Base-by-base conservation (phyloP, 2,329 filamentous ascomycete species). In the Parasarocladium wereldwijsianum region DNA sequence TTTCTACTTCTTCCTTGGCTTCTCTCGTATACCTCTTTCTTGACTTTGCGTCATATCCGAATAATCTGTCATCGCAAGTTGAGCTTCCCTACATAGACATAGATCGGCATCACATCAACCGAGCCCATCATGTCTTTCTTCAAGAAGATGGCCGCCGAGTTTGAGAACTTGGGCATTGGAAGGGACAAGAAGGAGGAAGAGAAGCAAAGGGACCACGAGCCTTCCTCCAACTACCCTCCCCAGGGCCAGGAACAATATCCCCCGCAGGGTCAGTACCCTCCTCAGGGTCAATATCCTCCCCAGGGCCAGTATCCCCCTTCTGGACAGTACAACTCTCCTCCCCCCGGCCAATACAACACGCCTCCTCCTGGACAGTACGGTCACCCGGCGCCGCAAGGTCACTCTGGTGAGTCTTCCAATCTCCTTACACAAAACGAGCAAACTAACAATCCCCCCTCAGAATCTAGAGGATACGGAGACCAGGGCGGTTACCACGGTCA, bases 91-190 rank as follows among this genome's bases (percentile, higher is more conserved):
- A 15, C 14, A 6, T n/a, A 11, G 11, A 8, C 10, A 20, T 22
- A 21, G 17, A 8, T 16, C 30, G n/a, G 7, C n/a, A 18, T 13
- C 9, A 8, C 6, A 22, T 17, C 31, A 19, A n/a, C 12, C 12
- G 11, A 12, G 22, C 21, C 31, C 42, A 48, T 31, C 37, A 62
- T 61, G 57, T 60, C 57, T 20, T 60, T 60, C 42, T 53, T 60
- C 43, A 55, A 54, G 37, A 58, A 58, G 40, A 40, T 60, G 27
- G 47, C 51, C 34, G 47, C 55, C 39, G 49, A 57, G 38, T 52
- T 62, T 24, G 60, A 67, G 42, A 55, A 58, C 40, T 51, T 68
- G 32, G 55, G 51, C 29, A 52, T 66, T 40, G 59, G 58, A 26
- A 56, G 55, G 29, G 54, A 52, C 29, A 47, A 54, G 38, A 45